A percentile compares a stretch with the other conserved stretches of the same genome.
phyloP scores from a whole-genome alignment of 208 protist species.

The Trypanosoma congolense region DNA sequence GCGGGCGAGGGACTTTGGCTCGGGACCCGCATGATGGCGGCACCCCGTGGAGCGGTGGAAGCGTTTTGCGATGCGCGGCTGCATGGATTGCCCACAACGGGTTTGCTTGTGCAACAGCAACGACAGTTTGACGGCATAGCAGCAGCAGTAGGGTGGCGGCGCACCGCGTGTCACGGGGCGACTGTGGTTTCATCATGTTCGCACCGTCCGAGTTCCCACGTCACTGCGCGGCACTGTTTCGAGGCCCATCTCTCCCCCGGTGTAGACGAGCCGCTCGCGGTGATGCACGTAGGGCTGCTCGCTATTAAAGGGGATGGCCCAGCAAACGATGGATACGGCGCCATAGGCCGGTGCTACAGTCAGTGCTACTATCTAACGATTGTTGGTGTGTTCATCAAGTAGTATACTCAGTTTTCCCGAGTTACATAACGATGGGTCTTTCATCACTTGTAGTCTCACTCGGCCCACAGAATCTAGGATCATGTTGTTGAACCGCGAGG shows the following conservation, averaged over 20 bases:
- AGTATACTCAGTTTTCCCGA: conserved; percentile 57
- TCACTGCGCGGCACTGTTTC: too few species aligned
- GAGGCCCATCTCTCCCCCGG: too few species aligned
- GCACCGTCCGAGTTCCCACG: background rate
- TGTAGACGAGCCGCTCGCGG: conserved; percentile 48
- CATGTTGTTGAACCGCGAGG: conserved; percentile 20
- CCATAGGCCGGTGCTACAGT: conserved; percentile 32
- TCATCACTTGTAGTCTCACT: conserved; percentile 14
- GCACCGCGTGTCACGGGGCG: conserved; percentile 1
- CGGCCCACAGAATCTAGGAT: conserved; percentile 4
- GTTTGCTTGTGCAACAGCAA: conserved; percentile 44
- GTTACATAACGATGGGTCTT: conserved; percentile 45
- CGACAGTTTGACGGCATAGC: conserved; percentile 4
- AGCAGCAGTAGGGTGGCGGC: background rate
- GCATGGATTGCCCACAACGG: conserved; percentile 36
- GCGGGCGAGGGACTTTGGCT: conserved; percentile 74
- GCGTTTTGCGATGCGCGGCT: conserved; percentile 23
- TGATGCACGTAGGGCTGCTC: conserved; percentile 22
- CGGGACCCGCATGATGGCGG: conserved; percentile 37
- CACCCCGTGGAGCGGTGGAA: conserved; percentile 26
- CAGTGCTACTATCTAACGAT: conserved; percentile 66
- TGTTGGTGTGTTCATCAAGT: conserved; percentile 57
- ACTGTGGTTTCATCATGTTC: conserved; percentile 13
- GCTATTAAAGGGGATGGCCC: conserved; percentile 29
- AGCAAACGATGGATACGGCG: conserved; percentile 72